Conservation (phyloP, 768 basidiomycete genomes). For the Neoboletus brunneissimus region DNA sequence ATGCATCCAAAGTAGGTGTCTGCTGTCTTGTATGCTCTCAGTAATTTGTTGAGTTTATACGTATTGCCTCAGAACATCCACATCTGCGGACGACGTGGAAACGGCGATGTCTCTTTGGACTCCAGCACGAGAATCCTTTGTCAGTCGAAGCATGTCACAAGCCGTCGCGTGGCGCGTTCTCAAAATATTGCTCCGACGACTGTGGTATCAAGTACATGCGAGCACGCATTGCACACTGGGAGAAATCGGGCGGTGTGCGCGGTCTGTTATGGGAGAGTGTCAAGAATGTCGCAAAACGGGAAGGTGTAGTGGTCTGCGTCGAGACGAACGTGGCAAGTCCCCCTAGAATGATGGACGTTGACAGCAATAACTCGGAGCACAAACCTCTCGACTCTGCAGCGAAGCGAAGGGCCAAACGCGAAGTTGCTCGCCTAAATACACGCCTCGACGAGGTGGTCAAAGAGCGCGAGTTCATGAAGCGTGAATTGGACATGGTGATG, state of each 20-base stretch:
- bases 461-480: conserved; percentile 62
- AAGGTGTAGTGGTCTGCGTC: conserved; percentile 61
- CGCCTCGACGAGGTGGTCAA: conserved; percentile 56
- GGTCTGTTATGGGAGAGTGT: conserved; percentile 73
- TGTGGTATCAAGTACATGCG: conserved; percentile 79
- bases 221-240: conserved; percentile 58
- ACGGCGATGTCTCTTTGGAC: conserved; percentile 68
- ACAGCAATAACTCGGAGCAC: conserved; percentile 3
- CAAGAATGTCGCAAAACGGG: conserved; percentile 63
- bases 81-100: conserved; percentile 76
- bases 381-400: conserved; percentile 31
- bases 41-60: not conserved
- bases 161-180: conserved; percentile 76
- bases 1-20: conserved; percentile 67
- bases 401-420: conserved; percentile 53
- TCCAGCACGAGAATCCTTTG: conserved; percentile 57
- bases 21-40: not conserved
- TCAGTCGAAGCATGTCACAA: conserved; percentile 73
- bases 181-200: conserved; percentile 89
- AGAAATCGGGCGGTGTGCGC: conserved; percentile 59
- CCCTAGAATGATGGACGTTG: conserved; percentile 24
- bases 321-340: conserved; percentile 28
- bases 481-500: conserved; percentile 62
- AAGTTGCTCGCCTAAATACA: conserved; percentile 50
- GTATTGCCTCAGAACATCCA: conserved; percentile 49